Evolutionary conservation across 2,329 filamentous ascomycete species (phyloP), one percentile per base, ranked within the genome.

Genomic region (Cladosporium halotolerans): DNA sequence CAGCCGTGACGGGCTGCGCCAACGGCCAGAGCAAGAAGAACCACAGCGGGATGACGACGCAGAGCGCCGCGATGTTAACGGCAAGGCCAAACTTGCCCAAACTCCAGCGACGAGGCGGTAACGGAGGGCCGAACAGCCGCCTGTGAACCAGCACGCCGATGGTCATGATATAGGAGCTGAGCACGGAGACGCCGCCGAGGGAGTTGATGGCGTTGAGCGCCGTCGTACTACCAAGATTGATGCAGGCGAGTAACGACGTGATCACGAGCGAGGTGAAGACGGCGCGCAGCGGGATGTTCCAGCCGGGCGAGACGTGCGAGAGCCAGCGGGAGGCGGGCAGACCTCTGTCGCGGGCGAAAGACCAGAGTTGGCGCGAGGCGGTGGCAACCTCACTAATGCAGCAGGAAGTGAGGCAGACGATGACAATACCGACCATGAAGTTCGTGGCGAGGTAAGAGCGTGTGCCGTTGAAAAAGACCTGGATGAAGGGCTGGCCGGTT

Each of bases 401-500:
- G 10, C 60, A 63, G 57, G 66, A 68, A 60, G 64, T 66, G 23
- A 73, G 67, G 58, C 28, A 45, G 33, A 47, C 45, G 6, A 53
- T 47, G 33, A 58, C 53, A 33, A 57, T 54, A 14, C 40, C 36
- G 10, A 60, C 60, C 48, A 68, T 62, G n/a, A 64, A 60, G 9
- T 59, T 67, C 6, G 66, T 64, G 13, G 62, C 66, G 4, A 56
- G 57, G 19, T 60, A 58, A 9, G 57, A 58, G 40, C 45, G 44
- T 19, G 51, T 53, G 36, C 71, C 70, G 44, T 72, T 59, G 45
- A 68, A 63, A 40, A 80, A 76, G 28, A 76, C 73, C 14, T 75
- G 70, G 60, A 74, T 68, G 57, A 77, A 69, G 9, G 76, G 71
- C 46, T 73, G 74, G 8, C 61, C 0, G 70, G 66, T 10, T 70